Evolutionary conservation across 1,139 yeast genomes (phyloP).

Genomic region (Scheffersomyces parashehatae): DNA sequence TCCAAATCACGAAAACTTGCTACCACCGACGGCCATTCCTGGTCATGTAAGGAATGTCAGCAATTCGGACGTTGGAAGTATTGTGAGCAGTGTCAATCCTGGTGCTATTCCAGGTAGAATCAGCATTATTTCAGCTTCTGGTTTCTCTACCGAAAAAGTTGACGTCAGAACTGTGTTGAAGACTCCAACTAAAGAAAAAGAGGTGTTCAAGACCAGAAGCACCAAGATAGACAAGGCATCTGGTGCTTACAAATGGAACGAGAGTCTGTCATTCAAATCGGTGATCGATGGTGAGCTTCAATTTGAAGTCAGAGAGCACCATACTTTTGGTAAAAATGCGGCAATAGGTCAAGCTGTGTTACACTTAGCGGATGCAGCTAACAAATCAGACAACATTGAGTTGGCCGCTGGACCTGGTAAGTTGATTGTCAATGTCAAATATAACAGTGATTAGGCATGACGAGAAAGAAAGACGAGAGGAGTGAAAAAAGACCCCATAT

Average conservation of each 20-base stretch:
- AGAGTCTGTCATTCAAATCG: conserved; percentile 67
- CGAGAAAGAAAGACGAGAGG: not conserved
- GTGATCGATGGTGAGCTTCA: conserved; percentile 58
- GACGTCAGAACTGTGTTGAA: conserved; percentile 56
- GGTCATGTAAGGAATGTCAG: conserved; percentile 31
- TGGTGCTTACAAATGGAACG: conserved; percentile 59
- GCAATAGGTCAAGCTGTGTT: conserved; percentile 60
- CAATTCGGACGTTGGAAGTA: conserved; percentile 31
- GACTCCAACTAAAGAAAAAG: conserved; percentile 55
- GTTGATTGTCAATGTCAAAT: conserved; percentile 32
- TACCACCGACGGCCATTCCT: conserved; percentile 35
- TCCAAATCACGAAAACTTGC: conserved; percentile 24
- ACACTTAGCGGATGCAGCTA: conserved; percentile 36
- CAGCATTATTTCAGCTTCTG: conserved; percentile 43
- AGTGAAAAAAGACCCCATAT: not conserved
- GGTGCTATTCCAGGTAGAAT: conserved; percentile 55
- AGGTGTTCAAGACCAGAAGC: conserved; percentile 64
- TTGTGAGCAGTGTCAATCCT: conserved; percentile 35
- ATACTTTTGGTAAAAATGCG: conserved; percentile 69
- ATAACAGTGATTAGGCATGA: conserved; percentile 8
- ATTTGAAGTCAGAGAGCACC: conserved; percentile 66
- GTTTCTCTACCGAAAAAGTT: conserved; percentile 17
- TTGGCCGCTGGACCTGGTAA: conserved; percentile 32
- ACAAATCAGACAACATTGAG: conserved; percentile 31
- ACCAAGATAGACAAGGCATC: conserved; percentile 48